Percentiles rank a stretch among this genome's conserved stretches.
These are phyloP conservation scores for Xerocomellus chrysenteron DNA, from an alignment of 768 basidiomycete genomes.

Conservation along the genomic window DNA sequence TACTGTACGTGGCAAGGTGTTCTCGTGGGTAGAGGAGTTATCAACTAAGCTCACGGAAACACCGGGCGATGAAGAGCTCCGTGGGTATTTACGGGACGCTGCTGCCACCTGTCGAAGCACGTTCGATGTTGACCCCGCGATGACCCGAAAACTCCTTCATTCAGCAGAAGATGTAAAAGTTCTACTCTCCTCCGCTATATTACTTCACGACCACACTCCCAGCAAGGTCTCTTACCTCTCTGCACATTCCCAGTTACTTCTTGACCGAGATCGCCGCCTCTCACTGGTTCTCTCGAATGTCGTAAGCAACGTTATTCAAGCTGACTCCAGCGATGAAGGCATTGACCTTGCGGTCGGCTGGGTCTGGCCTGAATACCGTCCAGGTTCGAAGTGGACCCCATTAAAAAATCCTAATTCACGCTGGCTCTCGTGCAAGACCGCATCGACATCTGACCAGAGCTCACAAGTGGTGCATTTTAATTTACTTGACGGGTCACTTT, in stretches of 20 bases:
- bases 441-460: background rate
- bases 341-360: slow-evolving; percentile 18
- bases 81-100: slow-evolving; percentile 33
- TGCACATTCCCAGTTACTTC: slow-evolving; percentile 12
- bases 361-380: slow-evolving; percentile 29
- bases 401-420: slow-evolving; percentile 11
- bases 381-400: slow-evolving; percentile 21
- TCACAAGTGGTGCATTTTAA: slow-evolving; percentile 26
- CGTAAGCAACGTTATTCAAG: slow-evolving; percentile 1
- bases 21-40: slow-evolving; percentile 40
- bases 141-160: slow-evolving; percentile 14
- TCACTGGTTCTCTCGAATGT: slow-evolving; percentile 24
- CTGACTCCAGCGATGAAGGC: slow-evolving; percentile 2
- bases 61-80: slow-evolving; percentile 14
- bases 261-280: slow-evolving; percentile 33
- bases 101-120: slow-evolving; percentile 40
- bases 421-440: slow-evolving; percentile 26
- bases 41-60: slow-evolving; percentile 18
- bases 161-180: slow-evolving; percentile 23
- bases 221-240: slow-evolving; percentile 3
- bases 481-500: slow-evolving; percentile 24
- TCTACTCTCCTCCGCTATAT: slow-evolving; percentile 25
- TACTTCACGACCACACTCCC: slow-evolving; percentile 28
- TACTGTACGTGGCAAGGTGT: slow-evolving; percentile 30
- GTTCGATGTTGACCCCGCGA: slow-evolving; percentile 25